These are phyloP conservation scores for Juglanconis juglandina DNA, from an alignment of 2,329 filamentous ascomycete genomes.

Conservation along the genomic window DNA sequence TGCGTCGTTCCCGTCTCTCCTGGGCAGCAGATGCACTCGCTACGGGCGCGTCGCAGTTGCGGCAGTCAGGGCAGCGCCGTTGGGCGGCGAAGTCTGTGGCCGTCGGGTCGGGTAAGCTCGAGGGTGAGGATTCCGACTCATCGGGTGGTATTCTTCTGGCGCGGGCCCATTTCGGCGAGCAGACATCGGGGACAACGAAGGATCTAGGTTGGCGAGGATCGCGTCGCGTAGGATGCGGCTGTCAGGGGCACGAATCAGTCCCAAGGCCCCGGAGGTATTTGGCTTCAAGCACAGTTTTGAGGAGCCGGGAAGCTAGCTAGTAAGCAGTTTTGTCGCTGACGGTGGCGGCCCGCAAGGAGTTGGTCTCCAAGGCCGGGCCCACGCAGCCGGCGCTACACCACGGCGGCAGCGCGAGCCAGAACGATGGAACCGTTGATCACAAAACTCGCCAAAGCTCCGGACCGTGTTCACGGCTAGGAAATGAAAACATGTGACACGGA, in stretches of 20 bases:
- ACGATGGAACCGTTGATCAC: neutral
- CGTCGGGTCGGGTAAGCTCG: constrained; percentile 28
- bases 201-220: constrained; percentile 7
- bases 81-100: constrained; percentile 30
- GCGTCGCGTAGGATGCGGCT: neutral
- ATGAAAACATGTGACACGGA: neutral
- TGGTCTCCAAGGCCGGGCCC: constrained; percentile 1
- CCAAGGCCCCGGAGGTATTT: neutral
- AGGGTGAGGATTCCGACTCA: constrained; percentile 20
- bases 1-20: neutral
- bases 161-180: constrained; percentile 26
- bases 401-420: neutral
- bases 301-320: constrained; percentile 1
- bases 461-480: neutral
- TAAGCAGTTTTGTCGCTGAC: neutral
- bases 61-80: constrained; percentile 21
- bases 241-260: constrained; percentile 2
- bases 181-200: constrained; percentile 26
- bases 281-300: neutral
- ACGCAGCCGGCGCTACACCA: neutral
- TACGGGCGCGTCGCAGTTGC: constrained; percentile 22
- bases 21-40: constrained; percentile 21
- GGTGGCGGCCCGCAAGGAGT: neutral
- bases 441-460: neutral
- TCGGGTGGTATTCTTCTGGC: constrained; percentile 22